These are phyloP conservation scores for Colletotrichum tofieldiae DNA, from an alignment of 2,329 filamentous ascomycete genomes.

Conservation along the genomic window DNA sequence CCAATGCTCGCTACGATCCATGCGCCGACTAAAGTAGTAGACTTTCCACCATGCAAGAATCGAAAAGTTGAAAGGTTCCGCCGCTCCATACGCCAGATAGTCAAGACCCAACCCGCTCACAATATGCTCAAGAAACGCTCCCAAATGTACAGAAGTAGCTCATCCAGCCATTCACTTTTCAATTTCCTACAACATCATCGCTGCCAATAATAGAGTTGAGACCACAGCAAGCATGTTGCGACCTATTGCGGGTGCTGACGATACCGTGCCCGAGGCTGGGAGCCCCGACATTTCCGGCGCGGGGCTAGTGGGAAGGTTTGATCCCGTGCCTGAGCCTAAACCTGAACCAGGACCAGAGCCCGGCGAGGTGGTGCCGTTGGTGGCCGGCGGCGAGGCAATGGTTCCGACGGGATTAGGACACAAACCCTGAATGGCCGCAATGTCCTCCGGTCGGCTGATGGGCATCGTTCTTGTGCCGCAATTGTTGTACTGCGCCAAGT, in stretches of 20 bases:
- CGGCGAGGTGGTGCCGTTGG: constrained; percentile 25
- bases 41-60: constrained; percentile 7
- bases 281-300: constrained; percentile 11
- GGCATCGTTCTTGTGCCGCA: constrained; percentile 58
- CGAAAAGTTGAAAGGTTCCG: neutral
- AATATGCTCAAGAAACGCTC: constrained; percentile 16
- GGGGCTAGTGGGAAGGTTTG: constrained; percentile 15
- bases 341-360: neutral
- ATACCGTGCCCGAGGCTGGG: constrained; percentile 24
- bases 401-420: constrained; percentile 4
- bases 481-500: constrained; percentile 67
- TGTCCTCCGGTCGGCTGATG: constrained; percentile 36
- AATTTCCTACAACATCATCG: constrained; percentile 11
- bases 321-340: neutral
- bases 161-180: neutral
- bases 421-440: constrained; percentile 33
- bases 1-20: constrained; percentile 33
- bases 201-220: constrained; percentile 2
- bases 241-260: neutral
- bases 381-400: neutral
- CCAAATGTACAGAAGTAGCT: constrained; percentile 9
- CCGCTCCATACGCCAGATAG: constrained; percentile 23
- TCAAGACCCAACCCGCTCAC: constrained; percentile 15
- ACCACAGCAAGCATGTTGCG: constrained; percentile 2
- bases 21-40: constrained; percentile 23